phyloP scores from a whole-genome alignment of 805 yeast species.

The Teunomyces aglyptinius region DNA sequence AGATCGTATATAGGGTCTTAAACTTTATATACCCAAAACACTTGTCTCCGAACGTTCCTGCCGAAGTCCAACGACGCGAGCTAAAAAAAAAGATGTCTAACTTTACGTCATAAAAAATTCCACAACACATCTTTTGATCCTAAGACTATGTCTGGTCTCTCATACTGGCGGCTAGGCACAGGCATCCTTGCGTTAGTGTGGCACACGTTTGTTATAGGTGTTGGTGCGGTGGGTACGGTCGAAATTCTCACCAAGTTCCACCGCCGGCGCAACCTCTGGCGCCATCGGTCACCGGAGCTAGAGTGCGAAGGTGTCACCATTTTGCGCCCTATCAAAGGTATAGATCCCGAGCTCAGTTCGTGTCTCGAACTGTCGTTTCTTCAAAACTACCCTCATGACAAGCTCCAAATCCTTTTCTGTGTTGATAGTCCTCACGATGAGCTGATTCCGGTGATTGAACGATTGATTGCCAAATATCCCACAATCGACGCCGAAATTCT shows the following conservation, averaged over 20 bases:
- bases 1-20: too few species aligned
- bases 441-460: conserved; percentile 55
- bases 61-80: conserved; percentile 1
- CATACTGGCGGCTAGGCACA: conserved; percentile 9
- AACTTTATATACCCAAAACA: too few species aligned
- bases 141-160: neutral
- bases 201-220: conserved; percentile 37
- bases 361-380: conserved; percentile 67
- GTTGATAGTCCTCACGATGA: conserved; percentile 65
- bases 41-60: neutral
- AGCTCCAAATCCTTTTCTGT: conserved; percentile 72
- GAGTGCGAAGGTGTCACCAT: conserved; percentile 58
- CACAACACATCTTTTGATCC: too few species aligned
- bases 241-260: conserved; percentile 35
- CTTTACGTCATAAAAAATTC: neutral
- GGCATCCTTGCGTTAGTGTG: conserved; percentile 27
- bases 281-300: neutral
- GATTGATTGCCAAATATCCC: conserved; percentile 53
- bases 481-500: conserved; percentile 57
- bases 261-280: conserved; percentile 16
- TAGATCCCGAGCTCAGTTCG: conserved; percentile 69
- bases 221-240: conserved; percentile 40
- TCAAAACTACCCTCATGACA: conserved; percentile 62
- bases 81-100: neutral
- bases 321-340: conserved; percentile 78